Base-by-base conservation (phyloP, 805 yeast genomes). In the Candida saitoana region DNA sequence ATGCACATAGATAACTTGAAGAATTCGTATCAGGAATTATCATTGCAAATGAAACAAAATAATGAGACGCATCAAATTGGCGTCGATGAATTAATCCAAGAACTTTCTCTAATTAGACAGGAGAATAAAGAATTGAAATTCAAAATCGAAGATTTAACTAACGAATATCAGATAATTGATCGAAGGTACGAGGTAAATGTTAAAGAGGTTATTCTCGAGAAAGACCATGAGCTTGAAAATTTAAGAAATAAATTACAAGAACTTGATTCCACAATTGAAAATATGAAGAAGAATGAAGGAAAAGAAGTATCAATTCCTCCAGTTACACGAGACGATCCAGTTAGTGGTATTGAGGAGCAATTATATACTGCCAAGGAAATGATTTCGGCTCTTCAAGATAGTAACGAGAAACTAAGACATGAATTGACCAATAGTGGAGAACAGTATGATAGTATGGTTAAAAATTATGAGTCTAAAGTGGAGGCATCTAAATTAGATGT, bases 401-500 rank as follows among this genome's bases (percentile, higher is more conserved):
- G 51, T 25, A 56, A 60, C 36, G 22, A 41, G 1, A 39, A 47
- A 19, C 42, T 60, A 6, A 24, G 48, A 3, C 30, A 44, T 3
- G 60, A 62, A 16, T 24, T 64, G 1, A 45, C 39, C 5, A 47
- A 49, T 18, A 18, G 45, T 1, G 48, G 47, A 8, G 48, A 49
- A 6, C 30, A 34, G 7, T 40, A 47, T 15, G 63, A 57, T 2
- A 16, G 39, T 1, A 43, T 47, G 16, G 44, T 47, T 1, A 59
- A 51, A 38, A 45, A 37, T 20, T 49, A 51, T 34, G 65, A 63
- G 32, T 45, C 49, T n/a, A 57, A 55, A 32, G 22, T 62, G 7
- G 38, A 49, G 6, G 34, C 50, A 1, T 49, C 56, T 16, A 64
- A 56, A 38, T 39, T 51, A n/a, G 66, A 66, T 12, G 31, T 64